Conservation (phyloP, 345 rosid genomes). For the Brassica rapa region DNA sequence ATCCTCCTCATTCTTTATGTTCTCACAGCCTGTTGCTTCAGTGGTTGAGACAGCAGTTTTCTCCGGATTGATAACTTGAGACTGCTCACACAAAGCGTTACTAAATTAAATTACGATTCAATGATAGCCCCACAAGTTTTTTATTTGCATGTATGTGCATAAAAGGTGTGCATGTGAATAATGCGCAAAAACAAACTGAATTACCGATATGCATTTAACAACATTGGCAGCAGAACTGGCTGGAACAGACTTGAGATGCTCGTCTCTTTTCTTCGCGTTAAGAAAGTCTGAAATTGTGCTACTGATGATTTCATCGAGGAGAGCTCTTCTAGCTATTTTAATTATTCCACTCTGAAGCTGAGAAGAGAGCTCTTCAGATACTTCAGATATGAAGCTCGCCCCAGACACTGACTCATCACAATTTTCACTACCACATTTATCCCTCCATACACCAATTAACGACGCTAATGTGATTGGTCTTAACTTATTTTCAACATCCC, state of each 20-base stretch:
- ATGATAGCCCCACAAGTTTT: constrained; percentile 1
- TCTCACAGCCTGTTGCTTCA: constrained; percentile 41
- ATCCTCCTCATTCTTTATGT: constrained; percentile 14
- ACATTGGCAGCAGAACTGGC: constrained; percentile 39
- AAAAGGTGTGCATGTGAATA: constrained; percentile 38
- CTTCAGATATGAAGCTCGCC: constrained; percentile 49
- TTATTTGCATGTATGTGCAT: not conserved
- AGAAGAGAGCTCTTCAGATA: constrained; percentile 70
- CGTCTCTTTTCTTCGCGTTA: constrained; percentile 51
- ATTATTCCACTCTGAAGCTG: constrained; percentile 80
- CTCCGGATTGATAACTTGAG: constrained; percentile 41
- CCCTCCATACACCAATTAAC: constrained; percentile 56
- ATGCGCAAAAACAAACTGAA: constrained; percentile 24
- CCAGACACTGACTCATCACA: constrained; percentile 39
- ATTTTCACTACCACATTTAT: constrained; percentile 38
- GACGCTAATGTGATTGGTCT: constrained; percentile 57
- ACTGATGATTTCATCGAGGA: constrained; percentile 83
- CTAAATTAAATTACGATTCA: constrained; percentile 5
- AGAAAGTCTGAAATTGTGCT: constrained; percentile 57
- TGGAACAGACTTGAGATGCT: constrained; percentile 45
- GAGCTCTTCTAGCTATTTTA: constrained; percentile 76
- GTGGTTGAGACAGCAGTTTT: constrained; percentile 24
- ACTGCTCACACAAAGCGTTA: constrained; percentile 46
- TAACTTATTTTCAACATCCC: constrained; percentile 58
- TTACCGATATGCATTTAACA: constrained; percentile 35